A percentile compares a stretch with the other conserved stretches of the same genome.
Conservation (phyloP, 1,284 basidiomycete species). For the Heterobasidion annosum region DNA sequence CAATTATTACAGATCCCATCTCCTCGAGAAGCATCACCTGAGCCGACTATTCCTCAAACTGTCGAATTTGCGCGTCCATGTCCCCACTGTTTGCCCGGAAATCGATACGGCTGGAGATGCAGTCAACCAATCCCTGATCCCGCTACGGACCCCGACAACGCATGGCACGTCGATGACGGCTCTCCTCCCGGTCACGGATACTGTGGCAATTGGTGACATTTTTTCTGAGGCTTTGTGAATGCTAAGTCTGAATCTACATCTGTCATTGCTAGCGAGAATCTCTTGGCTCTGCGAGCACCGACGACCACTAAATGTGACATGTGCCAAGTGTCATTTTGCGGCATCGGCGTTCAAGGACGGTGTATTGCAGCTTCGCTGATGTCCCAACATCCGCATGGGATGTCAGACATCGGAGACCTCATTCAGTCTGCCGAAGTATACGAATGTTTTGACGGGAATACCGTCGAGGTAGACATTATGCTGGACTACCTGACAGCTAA, state of each 20-base stretch:
- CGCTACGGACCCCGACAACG: slow-evolving; percentile 47
- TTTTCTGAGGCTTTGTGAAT: not conserved
- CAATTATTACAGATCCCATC: slow-evolving; percentile 47
- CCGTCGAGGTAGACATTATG: slow-evolving; percentile 71
- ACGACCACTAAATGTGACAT: slow-evolving; percentile 72
- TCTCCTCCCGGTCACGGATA: slow-evolving; percentile 63
- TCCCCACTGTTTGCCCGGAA: slow-evolving; percentile 59
- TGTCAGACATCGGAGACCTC: slow-evolving; percentile 57
- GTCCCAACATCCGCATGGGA: slow-evolving; percentile 57
- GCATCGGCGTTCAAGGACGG: slow-evolving; percentile 60
- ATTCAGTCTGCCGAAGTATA: slow-evolving; percentile 67
- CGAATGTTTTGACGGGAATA: slow-evolving; percentile 67
- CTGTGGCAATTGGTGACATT: slow-evolving; percentile 65
- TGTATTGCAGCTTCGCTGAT: slow-evolving; percentile 51
- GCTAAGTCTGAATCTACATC: not conserved
- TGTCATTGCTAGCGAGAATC: slow-evolving; percentile 43
- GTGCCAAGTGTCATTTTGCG: slow-evolving; percentile 70
- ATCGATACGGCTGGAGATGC: slow-evolving; percentile 64
- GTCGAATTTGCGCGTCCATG: slow-evolving; percentile 62
- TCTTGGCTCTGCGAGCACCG: slow-evolving; percentile 60
- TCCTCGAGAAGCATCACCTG: slow-evolving; percentile 65
- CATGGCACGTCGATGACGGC: slow-evolving; percentile 67
- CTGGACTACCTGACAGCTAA: slow-evolving; percentile 62
- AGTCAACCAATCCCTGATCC: slow-evolving; percentile 68
- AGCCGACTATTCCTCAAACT: slow-evolving; percentile 52